Evolutionary conservation across 169 alveolate genomes (phyloP), one percentile per base, ranked within the genome.

Genomic region (Cryptosporidium felis): DNA sequence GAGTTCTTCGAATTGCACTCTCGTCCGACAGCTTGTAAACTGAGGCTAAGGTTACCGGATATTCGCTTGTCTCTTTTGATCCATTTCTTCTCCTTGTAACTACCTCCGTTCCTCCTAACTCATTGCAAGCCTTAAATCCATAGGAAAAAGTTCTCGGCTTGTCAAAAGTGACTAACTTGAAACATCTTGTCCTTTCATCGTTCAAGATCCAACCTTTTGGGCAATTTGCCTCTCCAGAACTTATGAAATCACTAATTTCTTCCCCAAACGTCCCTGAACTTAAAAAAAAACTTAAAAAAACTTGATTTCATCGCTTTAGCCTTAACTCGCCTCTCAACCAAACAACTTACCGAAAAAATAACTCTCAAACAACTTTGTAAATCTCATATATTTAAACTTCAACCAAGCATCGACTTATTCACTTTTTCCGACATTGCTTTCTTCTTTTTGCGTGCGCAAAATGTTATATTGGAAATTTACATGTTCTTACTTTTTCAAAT

Each of bases 31-130:
- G 36, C 42, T 74, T 74, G 41, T 74, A 36, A 0, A 74, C 85
- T n/a, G 85, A 49, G 12, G 85, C 85, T 34, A 74, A 53, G 18
- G 85, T 74, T 16, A 74, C 85, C 10, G 85, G 85, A 34, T 74
- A 74, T 23, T 58, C 66, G 56, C 40, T 58, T 0, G 44, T 38
- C 44, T 74, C 85, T 51, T 23, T 36, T 4, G 45, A 23, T n/a
- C 67, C 65, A 38, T 56, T 74, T 74, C 58, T 45, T 26, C 59
- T 58, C 16, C 34, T 51, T 12, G 81, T 65, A 12, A 21, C 38
- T 12, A 74, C 59, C n/a, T 49, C 85, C 12, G 85, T 74, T 26
- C 74, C 49, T 18, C 67, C 85, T 18, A 74, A 45, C n/a, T 74
- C 85, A 56, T 74, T 74, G 42, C 85, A 74, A 16, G 46, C 47